Percentiles rank a stretch among this genome's conserved stretches.
Evolutionary conservation across 148 eudicot genomes (phyloP).

Genomic region (Simmondsia chinensis): DNA sequence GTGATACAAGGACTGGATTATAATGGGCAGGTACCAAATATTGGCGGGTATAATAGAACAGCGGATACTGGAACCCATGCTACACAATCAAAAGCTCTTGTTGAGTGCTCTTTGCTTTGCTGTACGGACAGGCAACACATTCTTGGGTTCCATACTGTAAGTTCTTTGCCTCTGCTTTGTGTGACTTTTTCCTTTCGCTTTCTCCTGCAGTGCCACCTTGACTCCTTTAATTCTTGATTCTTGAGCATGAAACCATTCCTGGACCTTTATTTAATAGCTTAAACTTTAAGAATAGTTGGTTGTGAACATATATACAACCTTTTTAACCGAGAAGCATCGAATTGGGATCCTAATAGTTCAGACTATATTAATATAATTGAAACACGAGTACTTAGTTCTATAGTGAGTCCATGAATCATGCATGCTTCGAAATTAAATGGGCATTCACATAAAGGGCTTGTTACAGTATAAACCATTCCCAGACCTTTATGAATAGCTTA

Average conservation of each 20-base stretch:
- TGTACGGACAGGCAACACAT: constrained; percentile 89
- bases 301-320: no score
- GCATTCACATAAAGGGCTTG: no score
- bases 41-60: constrained; percentile 86
- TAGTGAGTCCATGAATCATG: no score
- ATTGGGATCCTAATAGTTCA: no score
- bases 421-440: no score
- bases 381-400: no score
- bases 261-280: not conserved
- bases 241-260: not conserved
- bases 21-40: constrained; percentile 59
- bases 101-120: constrained; percentile 83
- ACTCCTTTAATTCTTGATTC: not conserved
- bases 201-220: not conserved
- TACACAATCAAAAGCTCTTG: constrained; percentile 72
- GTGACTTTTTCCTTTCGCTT: not conserved
- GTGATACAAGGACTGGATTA: no score
- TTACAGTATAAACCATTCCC: no score
- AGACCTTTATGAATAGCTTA: no score
- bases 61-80: constrained; percentile 66
- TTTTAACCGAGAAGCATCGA: no score
- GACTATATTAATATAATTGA: no score
- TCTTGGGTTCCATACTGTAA: constrained; percentile 87
- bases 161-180: constrained; percentile 12
- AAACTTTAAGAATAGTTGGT: no score